phyloP scores from a whole-genome alignment of 2,329 filamentous ascomycete genomes.

The Paraconiothyrium sp. region DNA sequence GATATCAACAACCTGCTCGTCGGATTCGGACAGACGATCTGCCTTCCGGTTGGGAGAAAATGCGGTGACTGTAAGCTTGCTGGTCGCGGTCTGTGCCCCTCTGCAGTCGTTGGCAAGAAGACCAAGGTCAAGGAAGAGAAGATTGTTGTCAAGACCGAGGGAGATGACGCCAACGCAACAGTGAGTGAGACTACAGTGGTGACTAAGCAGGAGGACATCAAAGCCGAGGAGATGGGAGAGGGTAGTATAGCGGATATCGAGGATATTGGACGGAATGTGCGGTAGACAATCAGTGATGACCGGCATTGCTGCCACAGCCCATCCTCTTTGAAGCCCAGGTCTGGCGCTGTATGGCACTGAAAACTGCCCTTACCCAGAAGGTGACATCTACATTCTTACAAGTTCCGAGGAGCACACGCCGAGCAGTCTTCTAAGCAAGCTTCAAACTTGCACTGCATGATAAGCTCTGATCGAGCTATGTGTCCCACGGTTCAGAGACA shows the following conservation, averaged over 20 bases:
- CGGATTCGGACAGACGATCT: slow-evolving; percentile 87
- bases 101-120: slow-evolving; percentile 57
- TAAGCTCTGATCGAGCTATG: too few relatives aligned
- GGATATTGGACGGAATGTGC: slow-evolving; percentile 36
- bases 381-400: too few relatives aligned
- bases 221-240: slow-evolving; percentile 36
- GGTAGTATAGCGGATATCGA: slow-evolving; percentile 41
- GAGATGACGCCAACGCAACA: slow-evolving; percentile 41
- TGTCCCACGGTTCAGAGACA: too few relatives aligned
- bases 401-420: too few relatives aligned
- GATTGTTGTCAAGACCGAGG: slow-evolving; percentile 47
- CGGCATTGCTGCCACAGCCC: not conserved
- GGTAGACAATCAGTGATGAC: not conserved
- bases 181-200: slow-evolving; percentile 28
- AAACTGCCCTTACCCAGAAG: too few relatives aligned
- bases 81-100: slow-evolving; percentile 75
- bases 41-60: slow-evolving; percentile 77
- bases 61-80: slow-evolving; percentile 90
- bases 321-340: not conserved
- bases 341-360: not conserved
- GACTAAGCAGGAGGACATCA: slow-evolving; percentile 31
- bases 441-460: too few relatives aligned
- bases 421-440: too few relatives aligned
- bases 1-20: slow-evolving; percentile 93
- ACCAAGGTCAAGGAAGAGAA: slow-evolving; percentile 61